A percentile compares a stretch with the other conserved stretches of the same genome.
These are phyloP conservation scores for Periconia sp. DNA, from an alignment of 2,329 filamentous ascomycete species.

Conservation along the genomic window DNA sequence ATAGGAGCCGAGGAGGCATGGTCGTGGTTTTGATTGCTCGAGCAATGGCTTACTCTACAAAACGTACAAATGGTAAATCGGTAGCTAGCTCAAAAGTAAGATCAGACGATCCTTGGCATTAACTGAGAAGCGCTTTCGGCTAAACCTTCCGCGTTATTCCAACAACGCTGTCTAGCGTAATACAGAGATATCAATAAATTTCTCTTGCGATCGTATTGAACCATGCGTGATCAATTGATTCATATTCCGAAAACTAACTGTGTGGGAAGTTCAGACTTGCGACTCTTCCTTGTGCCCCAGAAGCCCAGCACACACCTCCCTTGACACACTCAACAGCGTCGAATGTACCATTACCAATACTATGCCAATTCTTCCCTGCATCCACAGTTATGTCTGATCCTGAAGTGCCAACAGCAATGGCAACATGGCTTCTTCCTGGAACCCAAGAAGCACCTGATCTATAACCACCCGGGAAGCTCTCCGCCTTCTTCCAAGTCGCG, in stretches of 20 bases:
- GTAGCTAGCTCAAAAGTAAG: background rate
- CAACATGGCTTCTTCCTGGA: constrained; percentile 12
- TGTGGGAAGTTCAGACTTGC: constrained; percentile 10
- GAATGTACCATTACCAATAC: constrained; percentile 29
- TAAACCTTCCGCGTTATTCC: background rate
- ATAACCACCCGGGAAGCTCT: constrained; percentile 29
- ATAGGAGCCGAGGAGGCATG: constrained; percentile 31
- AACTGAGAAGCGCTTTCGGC: background rate
- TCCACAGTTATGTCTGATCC: constrained; percentile 32
- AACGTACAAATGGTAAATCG: too few relatives aligned
- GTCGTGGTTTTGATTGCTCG: background rate
- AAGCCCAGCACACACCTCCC: constrained; percentile 26
- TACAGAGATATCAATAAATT: background rate
- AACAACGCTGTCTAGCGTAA: background rate
- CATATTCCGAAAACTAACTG: background rate
- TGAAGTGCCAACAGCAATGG: constrained; percentile 29
- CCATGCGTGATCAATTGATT: background rate
- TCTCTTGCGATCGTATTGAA: background rate
- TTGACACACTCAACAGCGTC: constrained; percentile 28
- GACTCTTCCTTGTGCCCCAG: constrained; percentile 25
- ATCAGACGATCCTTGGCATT: background rate
- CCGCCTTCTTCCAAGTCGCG: constrained; percentile 18
- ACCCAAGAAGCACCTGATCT: constrained; percentile 30
- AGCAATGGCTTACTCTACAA: background rate
- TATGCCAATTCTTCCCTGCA: constrained; percentile 25